Conservation (phyloP, 2,329 filamentous ascomycete genomes). For the Neofusicoccum parvum region DNA sequence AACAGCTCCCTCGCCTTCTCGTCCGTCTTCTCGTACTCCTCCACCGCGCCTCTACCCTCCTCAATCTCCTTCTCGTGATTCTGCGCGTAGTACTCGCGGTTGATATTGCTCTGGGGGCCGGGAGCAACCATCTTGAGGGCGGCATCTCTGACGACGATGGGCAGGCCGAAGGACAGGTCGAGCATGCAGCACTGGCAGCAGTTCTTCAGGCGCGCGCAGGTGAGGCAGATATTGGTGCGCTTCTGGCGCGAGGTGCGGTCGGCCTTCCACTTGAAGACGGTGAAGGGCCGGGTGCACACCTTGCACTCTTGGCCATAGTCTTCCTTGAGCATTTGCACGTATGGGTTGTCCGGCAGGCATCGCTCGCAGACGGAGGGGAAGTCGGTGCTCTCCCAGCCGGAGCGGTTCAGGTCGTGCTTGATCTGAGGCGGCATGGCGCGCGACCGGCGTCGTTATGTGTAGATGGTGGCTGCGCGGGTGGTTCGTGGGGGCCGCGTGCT, state of each 20-base stretch:
- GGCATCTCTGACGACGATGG: constrained; percentile 92
- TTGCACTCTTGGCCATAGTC: constrained; percentile 89
- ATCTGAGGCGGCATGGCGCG: constrained; percentile 79
- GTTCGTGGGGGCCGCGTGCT: constrained; percentile 1
- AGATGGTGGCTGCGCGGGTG: neutral
- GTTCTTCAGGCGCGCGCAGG: constrained; percentile 95
- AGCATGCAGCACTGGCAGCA: constrained; percentile 99
- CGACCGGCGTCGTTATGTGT: neutral
- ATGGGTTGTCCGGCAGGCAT: constrained; percentile 94
- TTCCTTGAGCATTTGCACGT: constrained; percentile 98
- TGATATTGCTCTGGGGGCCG: constrained; percentile 87
- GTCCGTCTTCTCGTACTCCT: constrained; percentile 95
- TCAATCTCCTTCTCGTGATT: constrained; percentile 96
- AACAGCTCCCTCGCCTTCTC: constrained; percentile 92
- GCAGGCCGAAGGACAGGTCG: constrained; percentile 91
- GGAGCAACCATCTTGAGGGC: constrained; percentile 97
- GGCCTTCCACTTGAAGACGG: constrained; percentile 91
- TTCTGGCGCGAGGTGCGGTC: constrained; percentile 91
- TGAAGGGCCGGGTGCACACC: constrained; percentile 90
- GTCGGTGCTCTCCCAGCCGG: constrained; percentile 93
- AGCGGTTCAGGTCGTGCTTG: constrained; percentile 92
- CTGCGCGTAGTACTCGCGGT: constrained; percentile 96
- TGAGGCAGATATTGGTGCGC: constrained; percentile 92
- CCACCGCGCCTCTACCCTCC: constrained; percentile 76
- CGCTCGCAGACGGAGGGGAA: constrained; percentile 88